Base-by-base conservation (phyloP, 2,329 filamentous ascomycete species). In the Alternaria incomplexa region DNA sequence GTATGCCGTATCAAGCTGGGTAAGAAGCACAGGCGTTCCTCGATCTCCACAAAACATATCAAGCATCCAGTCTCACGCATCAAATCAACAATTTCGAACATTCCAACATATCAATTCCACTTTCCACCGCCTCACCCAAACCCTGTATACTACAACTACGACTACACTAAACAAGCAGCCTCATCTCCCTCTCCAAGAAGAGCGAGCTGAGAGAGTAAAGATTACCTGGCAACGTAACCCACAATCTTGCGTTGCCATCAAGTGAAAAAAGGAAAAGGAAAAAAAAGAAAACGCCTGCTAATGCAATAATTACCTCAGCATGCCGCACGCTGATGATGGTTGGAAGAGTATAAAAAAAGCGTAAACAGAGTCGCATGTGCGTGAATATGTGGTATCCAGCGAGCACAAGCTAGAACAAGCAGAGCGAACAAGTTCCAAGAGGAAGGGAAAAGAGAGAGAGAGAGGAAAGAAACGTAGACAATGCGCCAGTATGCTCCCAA, bases 221-320 rank as follows among this genome's bases (percentile, higher is more conserved):
- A 56, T 61, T 23, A 55, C 48, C 48, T 52, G 48, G 48, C 48
- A 52, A 36, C 30, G 20, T 36, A 13, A 52, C 48, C 48, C 22
- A 52, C 48, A 52, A 52, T 46, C 53, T 30, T 56, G 36, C 40
- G 53, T 46, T 26, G 40, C 26, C 26, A 56, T 47, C 23, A 28
- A 47, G 23, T 43, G 32, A 15, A 30, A 17, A 45, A 58, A 30
- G 43, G 23, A 23, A 52, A 23, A 43, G n/a, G 17, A 22, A 46
- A 48, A 26, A 46, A 55, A 22, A 32, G 15, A 60, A 48, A 58
- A 58, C 44, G 45, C 55, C 55, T 44, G 32, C 46, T 52, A 43
- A 51, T 50, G 47, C 46, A 60, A 46, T 54, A 56, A 52, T 60
- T 60, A 60, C 50, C 58, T 60, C 58, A 60, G 58, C 58, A 60